Conservation (phyloP, 2,329 filamentous ascomycete species). For the Aspergillus ochraceoroseus region DNA sequence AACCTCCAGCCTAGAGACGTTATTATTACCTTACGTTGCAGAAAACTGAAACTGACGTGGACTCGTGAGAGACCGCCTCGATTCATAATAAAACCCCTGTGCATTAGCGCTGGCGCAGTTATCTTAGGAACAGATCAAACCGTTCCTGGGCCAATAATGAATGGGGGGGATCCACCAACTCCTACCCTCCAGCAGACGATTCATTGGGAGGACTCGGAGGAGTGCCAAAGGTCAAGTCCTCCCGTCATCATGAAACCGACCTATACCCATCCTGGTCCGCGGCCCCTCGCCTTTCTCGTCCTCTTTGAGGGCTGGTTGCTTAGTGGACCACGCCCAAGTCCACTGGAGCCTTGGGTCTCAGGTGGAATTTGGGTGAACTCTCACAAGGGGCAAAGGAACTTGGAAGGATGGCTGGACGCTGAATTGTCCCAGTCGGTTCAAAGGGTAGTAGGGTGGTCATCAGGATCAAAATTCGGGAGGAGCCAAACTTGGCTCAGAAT, state of each 20-base stretch:
- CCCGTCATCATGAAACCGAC: conserved; percentile 21
- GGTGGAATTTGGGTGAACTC: conserved; percentile 4
- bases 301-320: conserved; percentile 9
- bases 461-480: too few species aligned
- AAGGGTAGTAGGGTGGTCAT: too few species aligned
- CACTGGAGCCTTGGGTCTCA: conserved; percentile 13
- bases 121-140: conserved; percentile 14
- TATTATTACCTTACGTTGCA: conserved; percentile 7
- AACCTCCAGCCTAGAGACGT: background rate
- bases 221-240: conserved; percentile 8
- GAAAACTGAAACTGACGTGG: conserved; percentile 18
- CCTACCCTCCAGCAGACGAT: conserved; percentile 8
- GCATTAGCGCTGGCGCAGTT: conserved; percentile 14
- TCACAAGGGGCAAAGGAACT: too few species aligned
- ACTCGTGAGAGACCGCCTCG: conserved; percentile 14
- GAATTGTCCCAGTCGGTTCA: conserved; percentile 1
- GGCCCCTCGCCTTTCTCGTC: conserved; percentile 12
- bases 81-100: conserved; percentile 15
- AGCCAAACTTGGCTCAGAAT: too few species aligned
- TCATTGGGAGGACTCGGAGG: conserved; percentile 8
- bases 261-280: conserved; percentile 12
- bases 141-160: conserved; percentile 6
- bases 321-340: conserved; percentile 15
- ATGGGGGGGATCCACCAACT: background rate
- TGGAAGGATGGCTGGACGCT: background rate